phyloP scores from a whole-genome alignment of 129 eudicot genomes.

The Pittosporum tobira region DNA sequence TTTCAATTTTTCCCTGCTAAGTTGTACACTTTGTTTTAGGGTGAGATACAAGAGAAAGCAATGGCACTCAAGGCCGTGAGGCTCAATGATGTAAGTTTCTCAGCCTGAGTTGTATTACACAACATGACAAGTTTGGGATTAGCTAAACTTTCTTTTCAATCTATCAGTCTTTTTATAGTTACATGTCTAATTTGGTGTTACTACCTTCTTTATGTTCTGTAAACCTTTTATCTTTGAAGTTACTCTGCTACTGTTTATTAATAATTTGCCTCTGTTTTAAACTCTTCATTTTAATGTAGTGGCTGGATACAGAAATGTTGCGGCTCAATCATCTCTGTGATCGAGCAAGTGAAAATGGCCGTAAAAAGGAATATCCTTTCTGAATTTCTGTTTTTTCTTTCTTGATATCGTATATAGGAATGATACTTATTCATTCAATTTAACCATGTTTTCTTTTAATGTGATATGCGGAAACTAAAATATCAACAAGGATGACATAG shows the following conservation, averaged over 20 bases:
- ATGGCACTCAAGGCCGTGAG: conserved; percentile 56
- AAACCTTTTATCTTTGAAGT: conserved; percentile 5
- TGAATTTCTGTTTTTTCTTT: background rate
- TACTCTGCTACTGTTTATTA: conserved; percentile 12
- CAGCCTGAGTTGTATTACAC: conserved; percentile 15
- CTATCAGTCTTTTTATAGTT: conserved; percentile 11
- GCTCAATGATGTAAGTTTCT: conserved; percentile 71
- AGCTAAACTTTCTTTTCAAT: background rate
- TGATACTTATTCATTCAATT: too few species aligned
- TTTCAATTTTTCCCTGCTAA: conserved; percentile 13
- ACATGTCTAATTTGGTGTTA: conserved; percentile 2
- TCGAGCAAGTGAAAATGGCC: conserved; percentile 83
- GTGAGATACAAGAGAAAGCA: conserved; percentile 82
- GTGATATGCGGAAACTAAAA: background rate
- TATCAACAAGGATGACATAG: background rate
- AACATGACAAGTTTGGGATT: conserved; percentile 21
- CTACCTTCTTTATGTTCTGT: background rate
- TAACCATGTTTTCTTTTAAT: too few species aligned
- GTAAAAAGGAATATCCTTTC: conserved; percentile 87
- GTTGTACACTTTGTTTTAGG: conserved; percentile 40
- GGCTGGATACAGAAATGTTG: conserved; percentile 58
- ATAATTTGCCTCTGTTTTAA: conserved; percentile 7
- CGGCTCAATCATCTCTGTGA: conserved; percentile 76
- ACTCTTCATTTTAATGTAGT: conserved; percentile 30
- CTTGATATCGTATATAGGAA: background rate